Conservation (phyloP, 352 stramenopile genomes). For the Phytophthora pistaciae region DNA sequence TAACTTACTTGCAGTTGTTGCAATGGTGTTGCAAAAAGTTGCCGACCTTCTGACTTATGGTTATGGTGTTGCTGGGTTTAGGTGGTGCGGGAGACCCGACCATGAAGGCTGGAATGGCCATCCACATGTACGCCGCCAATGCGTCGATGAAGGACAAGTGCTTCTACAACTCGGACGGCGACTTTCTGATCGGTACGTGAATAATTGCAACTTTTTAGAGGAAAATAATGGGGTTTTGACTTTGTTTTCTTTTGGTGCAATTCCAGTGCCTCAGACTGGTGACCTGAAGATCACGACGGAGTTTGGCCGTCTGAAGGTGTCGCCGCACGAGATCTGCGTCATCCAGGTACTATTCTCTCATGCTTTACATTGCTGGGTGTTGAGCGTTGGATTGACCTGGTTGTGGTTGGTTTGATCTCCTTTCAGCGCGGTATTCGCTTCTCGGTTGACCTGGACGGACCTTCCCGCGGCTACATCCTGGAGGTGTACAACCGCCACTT, state of each 20-base stretch:
- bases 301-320: constrained; percentile 89
- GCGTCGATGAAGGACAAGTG: constrained; percentile 90
- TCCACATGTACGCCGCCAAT: constrained; percentile 96
- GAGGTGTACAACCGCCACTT: constrained; percentile 98
- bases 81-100: constrained; percentile 88
- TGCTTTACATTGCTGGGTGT: too few relatives aligned
- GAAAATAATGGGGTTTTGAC: neutral
- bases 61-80: constrained; percentile 5
- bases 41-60: too few relatives aligned
- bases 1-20: neutral
- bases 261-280: constrained; percentile 91
- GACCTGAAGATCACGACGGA: constrained; percentile 94
- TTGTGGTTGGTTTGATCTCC: neutral
- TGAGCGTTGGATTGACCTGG: neutral
- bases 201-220: neutral
- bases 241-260: neutral
- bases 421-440: constrained; percentile 93
- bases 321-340: constrained; percentile 94
- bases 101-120: constrained; percentile 92
- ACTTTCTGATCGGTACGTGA: constrained; percentile 92
- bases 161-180: constrained; percentile 97
- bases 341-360: constrained; percentile 76
- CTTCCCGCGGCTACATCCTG: constrained; percentile 94
- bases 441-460: constrained; percentile 86
- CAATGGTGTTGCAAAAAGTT: neutral